Evolutionary conservation across 371 early-diverging fungal species (phyloP).

Genomic region (Fennellomyces sp.): DNA sequence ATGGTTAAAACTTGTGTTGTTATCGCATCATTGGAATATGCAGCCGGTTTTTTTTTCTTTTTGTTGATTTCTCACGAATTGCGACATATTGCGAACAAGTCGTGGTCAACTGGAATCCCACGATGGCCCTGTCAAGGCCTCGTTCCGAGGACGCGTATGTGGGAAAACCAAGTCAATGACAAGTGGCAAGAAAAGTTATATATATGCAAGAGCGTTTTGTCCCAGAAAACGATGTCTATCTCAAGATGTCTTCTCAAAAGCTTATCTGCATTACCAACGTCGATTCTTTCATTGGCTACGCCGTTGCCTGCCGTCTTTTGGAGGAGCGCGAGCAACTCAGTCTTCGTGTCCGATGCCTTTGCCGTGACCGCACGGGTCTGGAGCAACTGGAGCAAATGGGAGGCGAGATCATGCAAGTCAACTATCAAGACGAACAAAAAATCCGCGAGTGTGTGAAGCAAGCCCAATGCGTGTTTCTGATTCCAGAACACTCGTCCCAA

Average conservation of each 20-base stretch:
- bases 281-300: constrained; percentile 34
- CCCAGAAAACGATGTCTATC: no score
- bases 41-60: no score
- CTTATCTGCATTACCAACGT: constrained; percentile 33
- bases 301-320: constrained; percentile 30
- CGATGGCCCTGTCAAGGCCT: no score
- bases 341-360: constrained; percentile 30
- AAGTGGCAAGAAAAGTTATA: not conserved
- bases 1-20: no score
- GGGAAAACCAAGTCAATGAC: not conserved
- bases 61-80: no score
- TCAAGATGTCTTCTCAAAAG: constrained; percentile 26
- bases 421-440: constrained; percentile 34
- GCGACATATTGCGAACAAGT: no score
- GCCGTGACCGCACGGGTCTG: constrained; percentile 24
- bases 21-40: no score
- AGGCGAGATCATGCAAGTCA: constrained; percentile 29
- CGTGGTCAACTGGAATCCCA: no score
- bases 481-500: constrained; percentile 34
- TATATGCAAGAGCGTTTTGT: no score
- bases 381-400: constrained; percentile 29
- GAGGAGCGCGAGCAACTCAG: constrained; percentile 12
- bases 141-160: not conserved
- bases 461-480: constrained; percentile 19
- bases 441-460: constrained; percentile 21